Evolutionary conservation across 2,329 filamentous ascomycete genomes (phyloP).

Genomic region (Colletotrichum sp.): DNA sequence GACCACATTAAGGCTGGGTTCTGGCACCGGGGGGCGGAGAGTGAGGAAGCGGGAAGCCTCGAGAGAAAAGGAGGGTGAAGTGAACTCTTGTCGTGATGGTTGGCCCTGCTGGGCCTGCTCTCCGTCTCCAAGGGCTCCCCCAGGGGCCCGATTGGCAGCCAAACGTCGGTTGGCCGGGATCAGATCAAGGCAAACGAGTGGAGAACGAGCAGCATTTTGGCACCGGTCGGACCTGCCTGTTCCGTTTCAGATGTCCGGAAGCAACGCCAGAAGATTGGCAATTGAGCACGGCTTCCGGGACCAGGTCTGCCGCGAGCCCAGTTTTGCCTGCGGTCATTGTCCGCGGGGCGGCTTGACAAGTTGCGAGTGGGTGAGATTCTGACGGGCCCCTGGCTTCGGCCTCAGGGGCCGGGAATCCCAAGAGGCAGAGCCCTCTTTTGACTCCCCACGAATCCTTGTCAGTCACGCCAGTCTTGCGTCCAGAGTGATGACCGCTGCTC

Average conservation of each 20-base stretch:
- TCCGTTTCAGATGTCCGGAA: slow-evolving; percentile 20
- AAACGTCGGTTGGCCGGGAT: slow-evolving; percentile 1
- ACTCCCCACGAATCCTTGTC: not conserved
- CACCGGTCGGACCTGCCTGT: slow-evolving; percentile 16
- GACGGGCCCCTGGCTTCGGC: not conserved
- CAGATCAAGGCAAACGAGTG: slow-evolving; percentile 17
- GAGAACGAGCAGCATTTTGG: slow-evolving; percentile 1
- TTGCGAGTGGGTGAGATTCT: slow-evolving; percentile 7
- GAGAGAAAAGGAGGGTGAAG: not conserved
- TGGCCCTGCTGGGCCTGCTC: not conserved
- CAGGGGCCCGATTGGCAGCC: not conserved
- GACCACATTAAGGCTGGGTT: slow-evolving; percentile 19
- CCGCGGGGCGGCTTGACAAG: slow-evolving; percentile 1
- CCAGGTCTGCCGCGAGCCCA: slow-evolving; percentile 2
- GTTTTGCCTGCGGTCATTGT: slow-evolving; percentile 5
- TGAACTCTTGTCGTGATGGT: not conserved
- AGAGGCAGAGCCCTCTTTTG: not conserved
- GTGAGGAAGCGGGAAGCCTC: not conserved
- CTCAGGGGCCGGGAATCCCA: slow-evolving; percentile 6
- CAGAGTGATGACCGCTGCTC: slow-evolving; percentile 5
- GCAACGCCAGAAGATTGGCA: slow-evolving; percentile 14
- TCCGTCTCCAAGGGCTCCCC: not conserved
- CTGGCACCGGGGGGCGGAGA: not conserved
- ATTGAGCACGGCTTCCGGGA: slow-evolving; percentile 15
- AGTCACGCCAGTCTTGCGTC: slow-evolving; percentile 20